Conservation (phyloP, 306 rosid genomes). For the Begonia fuchsioides region DNA sequence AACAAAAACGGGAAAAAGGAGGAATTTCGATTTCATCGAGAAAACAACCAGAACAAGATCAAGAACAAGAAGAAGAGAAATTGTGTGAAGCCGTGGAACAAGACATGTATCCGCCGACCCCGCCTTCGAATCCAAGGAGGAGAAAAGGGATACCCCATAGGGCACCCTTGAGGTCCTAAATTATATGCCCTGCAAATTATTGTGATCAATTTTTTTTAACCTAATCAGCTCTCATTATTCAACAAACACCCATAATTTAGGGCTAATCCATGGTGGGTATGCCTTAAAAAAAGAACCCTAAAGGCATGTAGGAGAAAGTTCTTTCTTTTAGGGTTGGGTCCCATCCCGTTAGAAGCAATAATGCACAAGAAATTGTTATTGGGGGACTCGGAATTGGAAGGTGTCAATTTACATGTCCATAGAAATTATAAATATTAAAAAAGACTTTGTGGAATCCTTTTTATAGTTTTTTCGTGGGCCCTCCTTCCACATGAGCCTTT, state of each 20-base stretch:
- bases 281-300: slow-evolving; percentile 10
- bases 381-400: slow-evolving; percentile 25
- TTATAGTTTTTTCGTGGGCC: slow-evolving; percentile 50
- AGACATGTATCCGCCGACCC: slow-evolving; percentile 58
- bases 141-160: slow-evolving; percentile 96
- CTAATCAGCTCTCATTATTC: background rate
- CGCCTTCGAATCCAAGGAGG: slow-evolving; percentile 66
- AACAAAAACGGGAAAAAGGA: slow-evolving; percentile 18
- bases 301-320: background rate
- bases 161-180: slow-evolving; percentile 74
- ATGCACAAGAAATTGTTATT: slow-evolving; percentile 37
- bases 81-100: slow-evolving; percentile 80
- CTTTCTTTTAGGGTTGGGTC: background rate
- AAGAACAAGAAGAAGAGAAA: slow-evolving; percentile 40
- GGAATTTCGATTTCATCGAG: slow-evolving; percentile 9
- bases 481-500: slow-evolving; percentile 75
- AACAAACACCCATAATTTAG: background rate
- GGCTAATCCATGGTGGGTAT: background rate
- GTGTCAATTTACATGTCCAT: slow-evolving; percentile 21
- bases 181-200: background rate
- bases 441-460: slow-evolving; percentile 59
- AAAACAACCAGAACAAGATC: slow-evolving; percentile 22
- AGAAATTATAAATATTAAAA: slow-evolving; percentile 26
- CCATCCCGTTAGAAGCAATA: slow-evolving; percentile 50
- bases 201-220: background rate